Conservation (phyloP, 805 yeast species). For the Candida montana region DNA sequence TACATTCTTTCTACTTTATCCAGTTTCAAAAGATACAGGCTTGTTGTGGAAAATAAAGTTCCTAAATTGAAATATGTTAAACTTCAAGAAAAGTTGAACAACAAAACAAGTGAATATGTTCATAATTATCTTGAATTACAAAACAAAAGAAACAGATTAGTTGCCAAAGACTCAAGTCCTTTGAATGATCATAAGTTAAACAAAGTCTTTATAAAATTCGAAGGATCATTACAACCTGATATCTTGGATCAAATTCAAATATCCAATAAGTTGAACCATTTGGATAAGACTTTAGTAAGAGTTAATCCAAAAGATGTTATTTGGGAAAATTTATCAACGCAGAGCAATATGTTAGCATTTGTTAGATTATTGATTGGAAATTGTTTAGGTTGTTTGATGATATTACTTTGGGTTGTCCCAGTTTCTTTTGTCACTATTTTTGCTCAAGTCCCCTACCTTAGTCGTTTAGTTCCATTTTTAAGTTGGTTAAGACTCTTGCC, state of each 20-base stretch:
- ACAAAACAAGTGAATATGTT: conserved; percentile 2
- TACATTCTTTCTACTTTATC: neutral
- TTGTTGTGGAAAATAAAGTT: conserved; percentile 12
- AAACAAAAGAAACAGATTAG: conserved; percentile 13
- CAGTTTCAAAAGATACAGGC: neutral
- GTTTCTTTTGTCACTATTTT: conserved; percentile 75
- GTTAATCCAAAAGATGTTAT: conserved; percentile 62
- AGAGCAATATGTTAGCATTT: conserved; percentile 31
- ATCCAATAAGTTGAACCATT: conserved; percentile 35
- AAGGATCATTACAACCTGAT: conserved; percentile 50
- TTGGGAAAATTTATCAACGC: conserved; percentile 57
- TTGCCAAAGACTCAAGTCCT: conserved; percentile 19
- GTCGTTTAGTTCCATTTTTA: conserved; percentile 55
- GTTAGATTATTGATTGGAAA: conserved; percentile 41
- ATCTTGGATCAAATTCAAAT: conserved; percentile 57
- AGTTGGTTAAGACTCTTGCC: conserved; percentile 54
- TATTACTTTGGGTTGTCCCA: conserved; percentile 73
- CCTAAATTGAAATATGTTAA: conserved; percentile 5
- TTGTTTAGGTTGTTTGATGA: conserved; percentile 41
- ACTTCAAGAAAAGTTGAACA: conserved; percentile 1
- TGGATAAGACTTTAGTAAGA: conserved; percentile 42
- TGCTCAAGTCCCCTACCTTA: conserved; percentile 65
- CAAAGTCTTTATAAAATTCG: conserved; percentile 60
- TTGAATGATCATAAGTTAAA: conserved; percentile 27
- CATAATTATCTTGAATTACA: conserved; percentile 9